Base-by-base conservation (phyloP, 176 grass and related monocot genomes). In the Typha latifolia region DNA sequence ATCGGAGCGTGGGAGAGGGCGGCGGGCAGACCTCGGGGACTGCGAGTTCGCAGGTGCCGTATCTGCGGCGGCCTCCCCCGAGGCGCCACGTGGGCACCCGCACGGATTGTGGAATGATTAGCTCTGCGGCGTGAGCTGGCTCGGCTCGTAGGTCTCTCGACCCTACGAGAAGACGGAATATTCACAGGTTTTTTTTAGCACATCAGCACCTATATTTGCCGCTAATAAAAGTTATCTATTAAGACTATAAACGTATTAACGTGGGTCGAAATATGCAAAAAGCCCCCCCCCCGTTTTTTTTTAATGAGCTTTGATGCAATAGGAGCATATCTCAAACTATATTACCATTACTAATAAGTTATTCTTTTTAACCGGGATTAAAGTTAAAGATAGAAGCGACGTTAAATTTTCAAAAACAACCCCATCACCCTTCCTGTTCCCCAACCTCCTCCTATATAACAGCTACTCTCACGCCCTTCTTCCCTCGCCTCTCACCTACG, bases 401-500 rank as follows among this genome's bases (percentile, higher is more conserved):
- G 15, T 18, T 16, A 57, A 57, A 57, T 9, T 57, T 57, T 57
- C 16, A 21, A 57, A 59, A 43, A 10, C 1, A 6, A 11, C 37
- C 37, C 37, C 32, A 34, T 3, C 34, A 6, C 5, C 7, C n/a
- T 57, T 12, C 0, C 2, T 32, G 15, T 11, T 59, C 53, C 51
- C n/a, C 14, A 47, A 65, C 32, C 32, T 43, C 37, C 37, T 43
- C 14, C 63, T 65, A 65, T 65, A 37, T 65, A 65, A 65, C 63
- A 2, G 31, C 31, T 12, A 14, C 63, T 34, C 6, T 20, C 31
- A 65, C 32, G 14, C 32, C 63, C 15, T 47, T 65, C 32, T 10
- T 47, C 32, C 27, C 62, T 64, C 62, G 62, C 31, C 53, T 59
- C n/a, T 59, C 53, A n/a, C 53, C 14, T 14, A 59, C 20, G 15